Base-by-base conservation (phyloP, 2,329 filamentous ascomycete genomes). In the Cladophialophora psammophila region DNA sequence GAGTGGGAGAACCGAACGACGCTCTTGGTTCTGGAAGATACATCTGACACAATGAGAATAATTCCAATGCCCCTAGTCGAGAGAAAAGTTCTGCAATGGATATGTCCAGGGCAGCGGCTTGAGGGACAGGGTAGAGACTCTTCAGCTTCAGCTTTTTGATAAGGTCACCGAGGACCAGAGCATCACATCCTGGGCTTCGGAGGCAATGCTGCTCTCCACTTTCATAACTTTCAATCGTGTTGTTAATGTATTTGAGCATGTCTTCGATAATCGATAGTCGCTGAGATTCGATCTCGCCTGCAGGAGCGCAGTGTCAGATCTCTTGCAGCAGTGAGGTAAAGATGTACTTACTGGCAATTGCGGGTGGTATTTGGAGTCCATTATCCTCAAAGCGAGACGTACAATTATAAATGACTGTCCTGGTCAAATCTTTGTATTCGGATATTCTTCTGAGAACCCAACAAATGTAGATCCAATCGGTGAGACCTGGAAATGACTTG, bases 391-490 rank as follows among this genome's bases (percentile, higher is more conserved):
- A 59, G 20, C 8, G 10, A 12, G 13, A 20, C 31, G 13, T 12
- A 32, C 35, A 59, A 6, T 7, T 10, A 7, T 8, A 48, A n/a
- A 59, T 48, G 5, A 38, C 56, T 26, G 7, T 6, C 12, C 13
- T 31, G 2, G 56, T 59, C 20, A 32, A 8, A 2, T 48, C 5
- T n/a, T 10, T 3, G 15, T 45, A 59, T 15, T 34, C 56, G 3
- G 32, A 1, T 10, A 12, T 9, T 10, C 26, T 5, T 15, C 20
- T 54, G 20, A 62, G 20, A 13, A 62, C 60, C 60, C 45, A 55
- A 12, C 48, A 62, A 26, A 50, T 42, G 35, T 40, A 62, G 8
- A 55, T 54, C 60, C 60, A 55, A 15, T 60, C 60, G 2, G 60
- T 15, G 2, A 62, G 36, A 55, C n/a, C 10, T 45, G 34, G 32